Percentiles rank a stretch among this genome's conserved stretches.
Conservation (phyloP, 2,329 filamentous ascomycete genomes). For the Trichoderma aggressivum region DNA sequence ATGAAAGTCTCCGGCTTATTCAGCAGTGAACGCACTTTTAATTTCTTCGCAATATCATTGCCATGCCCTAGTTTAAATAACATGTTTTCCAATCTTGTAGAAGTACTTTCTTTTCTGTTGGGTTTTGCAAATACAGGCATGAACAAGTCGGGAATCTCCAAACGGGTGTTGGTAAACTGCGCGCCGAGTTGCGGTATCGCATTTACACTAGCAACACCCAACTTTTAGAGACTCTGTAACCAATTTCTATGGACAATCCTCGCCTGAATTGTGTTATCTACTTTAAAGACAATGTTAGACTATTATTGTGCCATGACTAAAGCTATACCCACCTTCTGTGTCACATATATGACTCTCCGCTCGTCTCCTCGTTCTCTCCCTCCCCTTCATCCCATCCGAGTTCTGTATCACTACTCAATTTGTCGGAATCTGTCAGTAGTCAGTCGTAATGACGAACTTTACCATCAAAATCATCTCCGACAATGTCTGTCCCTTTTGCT, state of each 20-base stretch:
- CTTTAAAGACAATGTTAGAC: background rate
- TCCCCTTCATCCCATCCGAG: background rate
- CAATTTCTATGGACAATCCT: background rate
- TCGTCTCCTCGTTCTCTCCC: background rate
- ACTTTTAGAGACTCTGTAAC: background rate
- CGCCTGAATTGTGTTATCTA: background rate
- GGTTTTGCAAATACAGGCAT: background rate
- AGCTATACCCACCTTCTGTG: background rate
- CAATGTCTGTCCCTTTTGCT: background rate
- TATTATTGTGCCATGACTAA: background rate
- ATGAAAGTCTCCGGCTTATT: background rate
- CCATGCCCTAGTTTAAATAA: background rate
- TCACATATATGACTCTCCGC: background rate
- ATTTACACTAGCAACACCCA: background rate
- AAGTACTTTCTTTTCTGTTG: background rate
- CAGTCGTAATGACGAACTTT: background rate
- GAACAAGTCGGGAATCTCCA: background rate
- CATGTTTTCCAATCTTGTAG: accelerated
- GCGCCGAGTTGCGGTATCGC: background rate
- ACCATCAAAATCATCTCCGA: background rate
- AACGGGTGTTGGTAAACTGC: background rate
- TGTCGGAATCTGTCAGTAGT: background rate
- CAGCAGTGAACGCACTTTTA: background rate
- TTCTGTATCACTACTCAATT: background rate
- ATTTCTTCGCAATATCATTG: background rate